Evolutionary conservation across 495 filamentous ascomycete species (phyloP).

Genomic region (Chaetomium tenue): DNA sequence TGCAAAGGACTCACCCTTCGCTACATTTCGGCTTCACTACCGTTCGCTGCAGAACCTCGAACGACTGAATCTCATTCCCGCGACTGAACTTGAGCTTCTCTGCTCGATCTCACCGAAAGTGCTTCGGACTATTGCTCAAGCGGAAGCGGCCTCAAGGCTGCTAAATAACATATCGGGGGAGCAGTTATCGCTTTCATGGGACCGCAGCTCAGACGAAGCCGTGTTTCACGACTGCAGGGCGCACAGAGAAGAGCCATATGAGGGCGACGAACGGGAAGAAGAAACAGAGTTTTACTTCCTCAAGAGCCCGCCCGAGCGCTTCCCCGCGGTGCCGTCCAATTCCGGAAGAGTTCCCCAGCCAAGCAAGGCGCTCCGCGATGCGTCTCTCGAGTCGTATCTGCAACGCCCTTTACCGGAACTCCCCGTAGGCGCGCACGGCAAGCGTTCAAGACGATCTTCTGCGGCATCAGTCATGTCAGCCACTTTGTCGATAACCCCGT

Average conservation of each 20-base stretch:
- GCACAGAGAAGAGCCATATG: background rate
- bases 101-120: constrained; percentile 16
- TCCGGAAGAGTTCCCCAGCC: constrained; percentile 20
- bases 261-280: background rate
- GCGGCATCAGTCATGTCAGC: constrained; percentile 25
- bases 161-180: background rate
- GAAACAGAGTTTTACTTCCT: constrained; percentile 24
- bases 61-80: constrained; percentile 42
- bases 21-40: constrained; percentile 52
- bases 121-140: constrained; percentile 1
- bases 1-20: constrained; percentile 47
- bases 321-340: constrained; percentile 14
- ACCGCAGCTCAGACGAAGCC: constrained; percentile 19
- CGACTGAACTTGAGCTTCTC: constrained; percentile 22
- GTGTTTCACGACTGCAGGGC: constrained; percentile 19
- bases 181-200: background rate
- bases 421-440: constrained; percentile 21
- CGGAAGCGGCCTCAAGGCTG: background rate
- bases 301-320: constrained; percentile 36
- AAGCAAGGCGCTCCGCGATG: constrained; percentile 29
- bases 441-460: constrained; percentile 24
- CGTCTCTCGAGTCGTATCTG: constrained; percentile 30
- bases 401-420: constrained; percentile 49
- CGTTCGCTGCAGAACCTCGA: constrained; percentile 45
- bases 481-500: constrained; percentile 42